Conservation (phyloP, 176 grass and related monocot species). For the Ananas comosus region DNA sequence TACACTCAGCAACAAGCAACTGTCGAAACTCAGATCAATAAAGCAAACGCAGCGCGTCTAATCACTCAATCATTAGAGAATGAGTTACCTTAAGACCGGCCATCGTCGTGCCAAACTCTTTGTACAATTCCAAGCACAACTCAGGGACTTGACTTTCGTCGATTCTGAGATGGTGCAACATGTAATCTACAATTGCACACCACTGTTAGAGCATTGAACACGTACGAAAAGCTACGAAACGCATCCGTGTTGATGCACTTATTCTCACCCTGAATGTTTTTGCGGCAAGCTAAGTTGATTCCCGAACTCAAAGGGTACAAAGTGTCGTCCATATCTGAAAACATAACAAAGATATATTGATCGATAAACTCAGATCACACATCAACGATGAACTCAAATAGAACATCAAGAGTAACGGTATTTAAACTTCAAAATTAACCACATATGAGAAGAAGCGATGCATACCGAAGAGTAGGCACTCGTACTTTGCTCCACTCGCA, state of each 20-base stretch:
- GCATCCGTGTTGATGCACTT: slow-evolving; percentile 3
- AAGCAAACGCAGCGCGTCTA: not conserved
- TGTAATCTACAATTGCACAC: slow-evolving; percentile 44
- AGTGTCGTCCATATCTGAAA: slow-evolving; percentile 75
- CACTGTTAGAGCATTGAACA: not conserved
- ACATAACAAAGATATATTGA: not conserved
- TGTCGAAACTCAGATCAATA: not conserved
- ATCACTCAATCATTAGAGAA: not conserved
- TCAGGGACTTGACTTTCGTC: slow-evolving; percentile 51
- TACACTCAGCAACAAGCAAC: too few relatives aligned
- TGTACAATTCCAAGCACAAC: slow-evolving; percentile 62
- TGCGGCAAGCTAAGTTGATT: slow-evolving; percentile 56
- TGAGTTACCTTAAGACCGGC: slow-evolving; percentile 53
- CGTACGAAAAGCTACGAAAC: slow-evolving; percentile 7
- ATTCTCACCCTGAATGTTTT: slow-evolving; percentile 56
- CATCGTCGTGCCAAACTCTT: slow-evolving; percentile 76
- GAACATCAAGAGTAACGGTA: not conserved
- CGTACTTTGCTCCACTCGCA: slow-evolving; percentile 38
- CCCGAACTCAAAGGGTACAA: slow-evolving; percentile 48
- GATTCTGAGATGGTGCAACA: slow-evolving; percentile 50
- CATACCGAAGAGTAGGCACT: slow-evolving; percentile 68
- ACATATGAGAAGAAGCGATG: not conserved
- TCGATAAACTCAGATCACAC: not conserved
- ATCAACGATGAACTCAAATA: not conserved
- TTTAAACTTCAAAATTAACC: not conserved